Conservation (phyloP, 228 moss, liverwort and hornwort genomes). For the Sphagnum magellanicum region DNA sequence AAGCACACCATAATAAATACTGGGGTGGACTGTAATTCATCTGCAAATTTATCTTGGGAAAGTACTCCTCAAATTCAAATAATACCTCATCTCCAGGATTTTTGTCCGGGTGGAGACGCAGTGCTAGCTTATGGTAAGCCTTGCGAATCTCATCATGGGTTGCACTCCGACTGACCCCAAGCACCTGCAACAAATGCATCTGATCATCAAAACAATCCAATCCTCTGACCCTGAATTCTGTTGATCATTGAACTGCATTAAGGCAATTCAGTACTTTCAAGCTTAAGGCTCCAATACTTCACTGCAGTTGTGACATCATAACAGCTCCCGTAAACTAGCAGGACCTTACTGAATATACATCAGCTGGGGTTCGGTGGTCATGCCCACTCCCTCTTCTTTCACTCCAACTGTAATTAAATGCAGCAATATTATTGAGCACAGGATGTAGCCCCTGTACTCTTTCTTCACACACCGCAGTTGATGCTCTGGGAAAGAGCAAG, state of each 20-base stretch:
- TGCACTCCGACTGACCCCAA: slow-evolving; percentile 66
- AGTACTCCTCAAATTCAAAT: no score
- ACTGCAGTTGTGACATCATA: not conserved
- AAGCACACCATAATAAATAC: no score
- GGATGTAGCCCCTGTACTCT: not conserved
- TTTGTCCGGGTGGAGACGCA: slow-evolving; percentile 93
- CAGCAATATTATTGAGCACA: not conserved
- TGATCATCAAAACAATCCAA: not conserved
- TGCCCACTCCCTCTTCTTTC: no score
- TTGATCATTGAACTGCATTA: no score
- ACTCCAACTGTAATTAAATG: not conserved
- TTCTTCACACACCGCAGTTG: not conserved
- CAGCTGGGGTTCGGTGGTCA: no score
- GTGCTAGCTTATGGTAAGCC: slow-evolving; percentile 87
- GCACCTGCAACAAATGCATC: slow-evolving; percentile 23
- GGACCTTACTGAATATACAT: not conserved
- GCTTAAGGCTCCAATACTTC: not conserved
- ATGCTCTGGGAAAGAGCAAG: not conserved
- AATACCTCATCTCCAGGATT: slow-evolving; percentile 78
- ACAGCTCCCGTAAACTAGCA: not conserved
- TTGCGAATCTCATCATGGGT: slow-evolving; percentile 78
- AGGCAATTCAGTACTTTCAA: not conserved
- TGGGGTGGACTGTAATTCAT: no score
- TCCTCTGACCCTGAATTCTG: not conserved
- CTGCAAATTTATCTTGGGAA: no score